These are phyloP conservation scores for Hansenula sp. DNA, from an alignment of 1,139 yeast species.

Conservation along the genomic window DNA sequence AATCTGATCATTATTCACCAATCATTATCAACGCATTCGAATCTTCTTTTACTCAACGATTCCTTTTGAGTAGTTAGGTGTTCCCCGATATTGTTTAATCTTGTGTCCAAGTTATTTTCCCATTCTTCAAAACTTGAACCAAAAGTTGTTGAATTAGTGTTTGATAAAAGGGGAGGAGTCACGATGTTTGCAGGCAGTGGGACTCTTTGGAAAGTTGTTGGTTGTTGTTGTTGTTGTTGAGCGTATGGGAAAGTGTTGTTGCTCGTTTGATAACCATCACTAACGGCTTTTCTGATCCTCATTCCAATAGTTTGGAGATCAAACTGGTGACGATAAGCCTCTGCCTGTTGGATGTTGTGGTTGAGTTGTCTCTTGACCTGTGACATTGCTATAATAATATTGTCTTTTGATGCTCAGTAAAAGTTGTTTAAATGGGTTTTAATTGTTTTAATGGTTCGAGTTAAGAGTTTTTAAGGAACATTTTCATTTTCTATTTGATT, in stretches of 20 bases:
- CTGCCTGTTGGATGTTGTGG: constrained; percentile 7
- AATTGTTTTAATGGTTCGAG: too few relatives aligned
- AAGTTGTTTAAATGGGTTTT: too few relatives aligned
- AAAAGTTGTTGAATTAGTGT: constrained; percentile 16
- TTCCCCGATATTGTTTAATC: constrained; percentile 32
- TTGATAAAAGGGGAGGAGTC: constrained; percentile 22
- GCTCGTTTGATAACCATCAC: constrained; percentile 49
- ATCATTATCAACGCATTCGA: constrained; percentile 31
- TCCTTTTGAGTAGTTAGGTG: constrained; percentile 30
- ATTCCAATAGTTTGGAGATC: constrained; percentile 57
- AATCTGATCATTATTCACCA: constrained; percentile 21
- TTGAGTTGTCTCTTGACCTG: constrained; percentile 20
- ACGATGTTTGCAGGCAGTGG: constrained; percentile 47
- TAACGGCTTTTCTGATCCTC: constrained; percentile 66
- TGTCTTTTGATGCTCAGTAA: too few relatives aligned
- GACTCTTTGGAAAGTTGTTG: constrained; percentile 32
- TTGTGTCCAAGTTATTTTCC: constrained; percentile 39
- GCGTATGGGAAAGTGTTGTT: constrained; percentile 22
- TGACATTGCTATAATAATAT: constrained; percentile 11
- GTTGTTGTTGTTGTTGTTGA: constrained; percentile 8
- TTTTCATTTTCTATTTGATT: too few relatives aligned
- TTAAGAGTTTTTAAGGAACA: too few relatives aligned
- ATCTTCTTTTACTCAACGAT: constrained; percentile 35
- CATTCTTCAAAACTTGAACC: constrained; percentile 47
- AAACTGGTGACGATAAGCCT: constrained; percentile 23